These are phyloP conservation scores for Lentinus polychrous DNA, from an alignment of 1,284 basidiomycete species.

Conservation along the genomic window DNA sequence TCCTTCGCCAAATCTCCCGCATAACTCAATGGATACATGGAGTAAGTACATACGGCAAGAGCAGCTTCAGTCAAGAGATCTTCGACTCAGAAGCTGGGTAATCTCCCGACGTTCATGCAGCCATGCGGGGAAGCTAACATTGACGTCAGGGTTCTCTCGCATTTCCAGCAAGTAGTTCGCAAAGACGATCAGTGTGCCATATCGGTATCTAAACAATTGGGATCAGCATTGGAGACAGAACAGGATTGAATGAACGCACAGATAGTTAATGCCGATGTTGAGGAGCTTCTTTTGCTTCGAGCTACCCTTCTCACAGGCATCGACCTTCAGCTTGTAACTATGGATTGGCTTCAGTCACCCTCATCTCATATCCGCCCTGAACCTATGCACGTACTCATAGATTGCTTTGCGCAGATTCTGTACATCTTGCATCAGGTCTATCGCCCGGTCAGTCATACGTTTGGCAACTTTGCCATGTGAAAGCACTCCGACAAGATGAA, in stretches of 20 bases:
- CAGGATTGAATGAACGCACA: conserved; percentile 39
- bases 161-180: conserved; percentile 93
- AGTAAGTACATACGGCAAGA: not conserved
- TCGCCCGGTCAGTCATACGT: conserved; percentile 79
- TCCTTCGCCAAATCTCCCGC: too few species aligned
- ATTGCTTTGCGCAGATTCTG: conserved; percentile 91
- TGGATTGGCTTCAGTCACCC: conserved; percentile 2
- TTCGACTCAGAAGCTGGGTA: conserved; percentile 64
- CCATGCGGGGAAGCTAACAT: conserved; percentile 76
- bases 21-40: too few species aligned
- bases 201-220: conserved; percentile 55
- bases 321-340: conserved; percentile 88
- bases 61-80: conserved; percentile 52
- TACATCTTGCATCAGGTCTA: conserved; percentile 90
- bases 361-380: not conserved
- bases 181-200: conserved; percentile 91
- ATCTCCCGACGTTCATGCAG: conserved; percentile 81
- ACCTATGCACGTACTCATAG: conserved; percentile 60
- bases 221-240: conserved; percentile 9
- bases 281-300: conserved; percentile 70
- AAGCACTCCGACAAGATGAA: conserved; percentile 89
- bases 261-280: conserved; percentile 77
- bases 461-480: conserved; percentile 92
- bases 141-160: conserved; percentile 36
- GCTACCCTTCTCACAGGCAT: conserved; percentile 75